Evolutionary conservation across 2,329 filamentous ascomycete species (phyloP), one percentile per base, ranked within the genome.

Genomic region (Diplodia seriata): DNA sequence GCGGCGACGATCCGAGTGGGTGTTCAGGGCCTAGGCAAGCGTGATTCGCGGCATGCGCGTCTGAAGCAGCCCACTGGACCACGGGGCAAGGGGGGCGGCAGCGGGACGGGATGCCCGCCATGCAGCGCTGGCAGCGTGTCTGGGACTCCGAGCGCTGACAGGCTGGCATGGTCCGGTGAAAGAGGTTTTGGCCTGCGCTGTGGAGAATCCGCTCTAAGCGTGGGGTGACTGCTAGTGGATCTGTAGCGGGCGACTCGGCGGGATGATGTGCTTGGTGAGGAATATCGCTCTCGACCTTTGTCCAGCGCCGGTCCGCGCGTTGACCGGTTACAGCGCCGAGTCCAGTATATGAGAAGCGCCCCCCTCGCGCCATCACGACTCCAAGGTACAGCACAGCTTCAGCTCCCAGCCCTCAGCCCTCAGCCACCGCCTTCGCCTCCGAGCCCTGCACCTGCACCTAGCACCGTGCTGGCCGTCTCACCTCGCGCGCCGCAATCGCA

Each of bases 201-300:
- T 65, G 62, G 62, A 43, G 62, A 64, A 65, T 26, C 23, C 49
- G 62, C 62, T 33, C 47, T 50, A 31, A 23, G 38, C 50, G 62
- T 65, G 62, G 62, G 31, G 62, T 65, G 62, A 65, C 33, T 23
- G 62, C 14, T 54, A 43, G 59, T 65, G 62, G 62, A 65, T 43
- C 62, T 65, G 62, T 55, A 55, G 40, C 53, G 26, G 62, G 63
- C 51, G 63, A 47, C 38, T 65, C 63, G 51, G 63, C 51, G 63
- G 49, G 29, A 66, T 66, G 64, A 66, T 55, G 64, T 56, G 64
- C 64, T 57, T n/a, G 50, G 40, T 47, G 62, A 43, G 20, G 62
- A 65, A 63, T 63, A 65, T 65, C 62, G 62, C 51, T 65, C 62
- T 65, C 62, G 62, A 65, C 50, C 62, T 65, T 55, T 65, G 49